Conservation (phyloP, 2,329 filamentous ascomycete species). For the Cercospora zeae-maydis region DNA sequence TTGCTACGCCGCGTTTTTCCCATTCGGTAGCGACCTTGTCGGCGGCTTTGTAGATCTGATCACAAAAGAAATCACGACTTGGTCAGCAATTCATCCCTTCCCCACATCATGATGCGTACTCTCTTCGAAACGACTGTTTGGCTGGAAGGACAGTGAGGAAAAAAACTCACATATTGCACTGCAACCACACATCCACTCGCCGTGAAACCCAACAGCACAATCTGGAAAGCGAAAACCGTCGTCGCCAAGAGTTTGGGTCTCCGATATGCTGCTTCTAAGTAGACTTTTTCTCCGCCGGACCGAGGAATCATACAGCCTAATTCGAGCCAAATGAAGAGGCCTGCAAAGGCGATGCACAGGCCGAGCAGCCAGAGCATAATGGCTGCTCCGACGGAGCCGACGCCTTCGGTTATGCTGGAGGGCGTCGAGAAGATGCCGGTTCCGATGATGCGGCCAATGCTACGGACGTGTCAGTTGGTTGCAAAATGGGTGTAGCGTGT, state of each 20-base stretch:
- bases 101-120: background rate
- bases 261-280: conserved; percentile 65
- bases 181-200: conserved; percentile 60
- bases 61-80: no score
- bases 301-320: conserved; percentile 63
- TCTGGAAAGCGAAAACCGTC: conserved; percentile 61
- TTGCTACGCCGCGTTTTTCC: conserved; percentile 64
- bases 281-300: conserved; percentile 62
- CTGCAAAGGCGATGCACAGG: conserved; percentile 54
- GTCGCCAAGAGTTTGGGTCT: conserved; percentile 62
- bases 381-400: conserved; percentile 59
- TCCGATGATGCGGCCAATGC: conserved; percentile 17
- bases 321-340: conserved; percentile 60
- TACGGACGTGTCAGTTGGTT: no score
- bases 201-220: conserved; percentile 61
- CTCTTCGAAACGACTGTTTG: background rate
- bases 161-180: conserved; percentile 49
- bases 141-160: conserved; percentile 46
- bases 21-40: conserved; percentile 52
- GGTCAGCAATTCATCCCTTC: background rate
- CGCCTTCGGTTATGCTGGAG: conserved; percentile 27
- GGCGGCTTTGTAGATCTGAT: conserved; percentile 38
- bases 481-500: no score
- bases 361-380: conserved; percentile 64
- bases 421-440: conserved; percentile 19